Evolutionary conservation across 768 basidiomycete species (phyloP).

Genomic region (Austroboletus festivus): DNA sequence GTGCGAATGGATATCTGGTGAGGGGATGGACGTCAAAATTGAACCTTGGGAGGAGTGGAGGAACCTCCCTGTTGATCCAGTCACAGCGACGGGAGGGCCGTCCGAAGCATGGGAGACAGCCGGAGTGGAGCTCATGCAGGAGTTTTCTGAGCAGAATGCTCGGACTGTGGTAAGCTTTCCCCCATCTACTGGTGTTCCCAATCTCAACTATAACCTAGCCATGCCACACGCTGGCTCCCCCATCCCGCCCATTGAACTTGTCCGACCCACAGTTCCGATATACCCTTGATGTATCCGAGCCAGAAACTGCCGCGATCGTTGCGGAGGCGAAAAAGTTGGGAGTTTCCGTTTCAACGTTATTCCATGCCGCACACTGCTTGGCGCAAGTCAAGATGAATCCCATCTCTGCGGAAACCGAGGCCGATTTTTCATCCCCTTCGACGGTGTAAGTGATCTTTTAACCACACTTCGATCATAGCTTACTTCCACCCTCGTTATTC

Average conservation of each 20-base stretch:
- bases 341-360: constrained; percentile 12
- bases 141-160: constrained; percentile 3
- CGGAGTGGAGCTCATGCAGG: constrained; percentile 15
- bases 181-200: neutral
- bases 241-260: constrained; percentile 5
- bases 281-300: neutral
- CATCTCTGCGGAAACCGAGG: constrained; percentile 8
- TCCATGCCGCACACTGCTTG: constrained; percentile 24
- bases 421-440: constrained; percentile 9
- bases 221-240: constrained; percentile 8
- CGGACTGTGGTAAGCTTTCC: constrained; percentile 8
- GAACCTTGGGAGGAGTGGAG: constrained; percentile 21
- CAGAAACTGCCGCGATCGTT: constrained; percentile 11
- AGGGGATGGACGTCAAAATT: constrained; percentile 10
- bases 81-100: constrained; percentile 23
- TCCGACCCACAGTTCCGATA: constrained; percentile 8
- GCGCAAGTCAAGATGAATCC: constrained; percentile 23
- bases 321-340: constrained; percentile 10
- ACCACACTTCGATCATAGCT: neutral
- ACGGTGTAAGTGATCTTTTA: constrained; percentile 10
- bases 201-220: neutral
- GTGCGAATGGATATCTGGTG: constrained; percentile 22
- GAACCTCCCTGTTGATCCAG: constrained; percentile 25
- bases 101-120: constrained; percentile 15
- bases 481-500: neutral